These are phyloP conservation scores for Tetrastigma voinierianum DNA, from an alignment of 164 flowering plant genomes.

Conservation along the genomic window DNA sequence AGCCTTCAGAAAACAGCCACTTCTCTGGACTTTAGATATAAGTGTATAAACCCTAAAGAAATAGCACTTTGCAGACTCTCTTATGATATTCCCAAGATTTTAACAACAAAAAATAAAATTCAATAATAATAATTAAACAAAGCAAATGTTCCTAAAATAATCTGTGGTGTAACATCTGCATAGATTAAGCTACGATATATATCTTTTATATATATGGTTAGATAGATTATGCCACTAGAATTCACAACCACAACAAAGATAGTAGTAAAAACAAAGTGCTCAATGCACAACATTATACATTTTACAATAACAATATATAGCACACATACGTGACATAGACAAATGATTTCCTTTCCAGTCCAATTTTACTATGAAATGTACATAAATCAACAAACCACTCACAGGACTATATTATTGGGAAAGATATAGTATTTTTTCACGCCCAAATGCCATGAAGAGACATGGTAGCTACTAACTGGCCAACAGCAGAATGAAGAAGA, in stretches of 20 bases:
- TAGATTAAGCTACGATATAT: too few species aligned
- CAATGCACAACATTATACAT: neutral
- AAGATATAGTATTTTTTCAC: neutral
- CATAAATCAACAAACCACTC: constrained; percentile 1
- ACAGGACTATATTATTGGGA: neutral
- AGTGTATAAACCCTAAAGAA: too few species aligned
- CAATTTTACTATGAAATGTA: neutral
- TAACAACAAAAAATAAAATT: too few species aligned
- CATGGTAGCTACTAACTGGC: constrained; percentile 1
- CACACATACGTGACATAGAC: neutral
- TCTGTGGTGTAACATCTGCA: too few species aligned
- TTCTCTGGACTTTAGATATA: too few species aligned
- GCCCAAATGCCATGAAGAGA: neutral
- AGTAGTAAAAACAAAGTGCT: neutral
- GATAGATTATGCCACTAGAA: neutral
- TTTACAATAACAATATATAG: neutral
- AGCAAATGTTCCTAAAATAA: too few species aligned
- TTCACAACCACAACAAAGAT: neutral
- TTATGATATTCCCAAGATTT: too few species aligned
- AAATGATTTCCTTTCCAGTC: neutral
- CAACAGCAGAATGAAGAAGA: constrained; percentile 21
- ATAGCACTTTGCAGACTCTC: too few species aligned
- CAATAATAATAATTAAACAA: too few species aligned
- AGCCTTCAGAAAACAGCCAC: too few species aligned
- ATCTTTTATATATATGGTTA: too few species aligned